These are phyloP conservation scores for Nannizziopsis barbatae DNA, from an alignment of 2,329 filamentous ascomycete genomes.

Conservation along the genomic window DNA sequence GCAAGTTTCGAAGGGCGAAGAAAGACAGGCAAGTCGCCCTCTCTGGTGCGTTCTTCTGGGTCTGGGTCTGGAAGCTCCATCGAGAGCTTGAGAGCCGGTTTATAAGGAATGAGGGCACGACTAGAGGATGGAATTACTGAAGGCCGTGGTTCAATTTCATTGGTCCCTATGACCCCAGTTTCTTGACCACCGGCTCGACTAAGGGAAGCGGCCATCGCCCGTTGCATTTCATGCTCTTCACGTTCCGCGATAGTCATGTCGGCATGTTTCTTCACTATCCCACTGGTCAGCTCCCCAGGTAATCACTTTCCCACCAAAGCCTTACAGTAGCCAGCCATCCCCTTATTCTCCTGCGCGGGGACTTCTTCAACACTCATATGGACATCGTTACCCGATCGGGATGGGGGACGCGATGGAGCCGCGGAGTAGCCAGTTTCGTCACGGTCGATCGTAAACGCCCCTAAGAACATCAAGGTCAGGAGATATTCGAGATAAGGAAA, in stretches of 20 bases:
- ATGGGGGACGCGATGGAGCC: constrained; percentile 39
- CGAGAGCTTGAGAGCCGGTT: constrained; percentile 28
- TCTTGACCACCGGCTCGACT: constrained; percentile 38
- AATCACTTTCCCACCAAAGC: not conserved
- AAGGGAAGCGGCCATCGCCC: constrained; percentile 39
- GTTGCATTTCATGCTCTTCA: constrained; percentile 36
- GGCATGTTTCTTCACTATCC: not conserved
- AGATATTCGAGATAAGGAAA: not conserved
- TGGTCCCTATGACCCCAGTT: constrained; percentile 40
- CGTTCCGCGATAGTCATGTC: constrained; percentile 32
- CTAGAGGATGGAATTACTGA: constrained; percentile 43
- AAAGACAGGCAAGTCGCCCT: constrained; percentile 43
- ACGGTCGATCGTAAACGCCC: constrained; percentile 15
- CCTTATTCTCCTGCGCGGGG: constrained; percentile 16
- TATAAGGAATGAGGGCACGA: constrained; percentile 47
- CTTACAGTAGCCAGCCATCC: constrained; percentile 17
- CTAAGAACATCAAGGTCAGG: not conserved
- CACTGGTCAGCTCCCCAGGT: not conserved
- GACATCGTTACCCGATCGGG: constrained; percentile 25
- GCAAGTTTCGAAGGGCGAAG: constrained; percentile 45
- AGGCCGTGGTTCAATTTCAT: constrained; percentile 39
- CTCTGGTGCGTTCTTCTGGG: constrained; percentile 39
- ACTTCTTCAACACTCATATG: constrained; percentile 16
- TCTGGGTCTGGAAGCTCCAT: constrained; percentile 47
- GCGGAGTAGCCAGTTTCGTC: constrained; percentile 26